Conservation (phyloP, 768 basidiomycete species). For the Pisolithus tinctorius region DNA sequence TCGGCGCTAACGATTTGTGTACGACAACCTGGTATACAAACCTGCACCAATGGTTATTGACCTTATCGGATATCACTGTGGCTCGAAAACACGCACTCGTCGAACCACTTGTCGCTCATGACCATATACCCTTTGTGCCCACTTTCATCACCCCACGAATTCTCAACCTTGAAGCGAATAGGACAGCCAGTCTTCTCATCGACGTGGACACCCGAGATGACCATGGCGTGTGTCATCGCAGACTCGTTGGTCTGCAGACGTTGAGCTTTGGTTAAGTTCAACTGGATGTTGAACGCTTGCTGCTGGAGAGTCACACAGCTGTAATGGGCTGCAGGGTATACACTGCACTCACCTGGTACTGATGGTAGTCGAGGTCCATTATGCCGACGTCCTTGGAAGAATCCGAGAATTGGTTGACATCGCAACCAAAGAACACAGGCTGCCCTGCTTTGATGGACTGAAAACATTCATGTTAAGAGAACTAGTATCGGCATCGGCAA, state of each 20-base stretch:
- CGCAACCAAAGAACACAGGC: conserved; percentile 95
- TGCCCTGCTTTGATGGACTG: conserved; percentile 79
- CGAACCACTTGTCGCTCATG: conserved; percentile 92
- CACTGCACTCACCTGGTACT: conserved; percentile 55
- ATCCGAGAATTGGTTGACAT: conserved; percentile 85
- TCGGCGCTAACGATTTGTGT: conserved; percentile 71
- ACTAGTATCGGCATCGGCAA: neutral
- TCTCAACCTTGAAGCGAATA: conserved; percentile 94
- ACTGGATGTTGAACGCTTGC: conserved; percentile 76
- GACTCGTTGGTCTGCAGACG: conserved; percentile 79
- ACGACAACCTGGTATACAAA: conserved; percentile 93
- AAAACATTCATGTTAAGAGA: neutral
- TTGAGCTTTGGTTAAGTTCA: conserved; percentile 80
- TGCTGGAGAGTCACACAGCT: conserved; percentile 18
- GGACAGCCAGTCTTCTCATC: conserved; percentile 63
- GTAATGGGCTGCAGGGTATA: no score
- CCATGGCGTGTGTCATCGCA: conserved; percentile 85
- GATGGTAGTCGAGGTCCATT: conserved; percentile 80
- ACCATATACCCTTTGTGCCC: conserved; percentile 87
- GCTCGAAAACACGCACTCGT: conserved; percentile 49
- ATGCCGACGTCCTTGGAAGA: conserved; percentile 51
- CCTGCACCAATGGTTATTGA: conserved; percentile 29
- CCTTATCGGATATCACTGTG: neutral
- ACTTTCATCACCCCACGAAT: conserved; percentile 78
- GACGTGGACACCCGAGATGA: conserved; percentile 88